Conservation (phyloP, 352 stramenopile species). For the Elongisporangium prolatum region DNA sequence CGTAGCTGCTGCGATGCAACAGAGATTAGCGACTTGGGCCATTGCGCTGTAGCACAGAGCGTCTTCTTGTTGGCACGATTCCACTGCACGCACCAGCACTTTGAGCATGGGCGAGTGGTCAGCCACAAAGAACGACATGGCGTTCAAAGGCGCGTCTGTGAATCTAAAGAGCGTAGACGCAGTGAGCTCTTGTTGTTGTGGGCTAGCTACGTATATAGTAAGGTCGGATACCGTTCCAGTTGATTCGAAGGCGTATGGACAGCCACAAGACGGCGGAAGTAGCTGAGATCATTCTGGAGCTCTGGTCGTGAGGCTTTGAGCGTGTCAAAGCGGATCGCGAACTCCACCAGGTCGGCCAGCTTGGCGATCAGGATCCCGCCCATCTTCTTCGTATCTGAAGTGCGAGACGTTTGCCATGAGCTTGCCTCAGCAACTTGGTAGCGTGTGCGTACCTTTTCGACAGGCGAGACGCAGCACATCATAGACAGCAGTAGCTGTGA, state of each 20-base stretch:
- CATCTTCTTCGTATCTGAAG: slow-evolving; percentile 29
- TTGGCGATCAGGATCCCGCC: slow-evolving; percentile 41
- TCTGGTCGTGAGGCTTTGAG: slow-evolving; percentile 45
- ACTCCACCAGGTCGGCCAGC: slow-evolving; percentile 48
- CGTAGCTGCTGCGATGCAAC: background rate
- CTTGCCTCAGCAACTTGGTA: background rate
- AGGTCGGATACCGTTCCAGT: slow-evolving; percentile 29
- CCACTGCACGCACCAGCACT: slow-evolving; percentile 35
- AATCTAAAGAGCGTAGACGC: slow-evolving; percentile 12
- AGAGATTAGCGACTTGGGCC: slow-evolving; percentile 34
- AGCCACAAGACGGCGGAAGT: slow-evolving; percentile 43
- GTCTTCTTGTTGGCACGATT: slow-evolving; percentile 31
- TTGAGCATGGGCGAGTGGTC: slow-evolving; percentile 60
- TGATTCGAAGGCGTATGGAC: slow-evolving; percentile 36
- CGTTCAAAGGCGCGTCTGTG: slow-evolving; percentile 33
- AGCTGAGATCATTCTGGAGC: slow-evolving; percentile 63
- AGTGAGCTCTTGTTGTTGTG: background rate
- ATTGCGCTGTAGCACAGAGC: slow-evolving; percentile 8
- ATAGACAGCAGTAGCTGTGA: slow-evolving; percentile 35
- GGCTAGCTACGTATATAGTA: background rate
- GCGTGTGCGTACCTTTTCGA: slow-evolving; percentile 29
- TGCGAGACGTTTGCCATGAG: background rate
- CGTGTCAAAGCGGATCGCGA: slow-evolving; percentile 47
- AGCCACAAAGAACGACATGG: slow-evolving; percentile 60
- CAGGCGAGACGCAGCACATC: slow-evolving; percentile 43